phyloP scores from a whole-genome alignment of 352 stramenopile genomes.

The Pythium biforme region DNA sequence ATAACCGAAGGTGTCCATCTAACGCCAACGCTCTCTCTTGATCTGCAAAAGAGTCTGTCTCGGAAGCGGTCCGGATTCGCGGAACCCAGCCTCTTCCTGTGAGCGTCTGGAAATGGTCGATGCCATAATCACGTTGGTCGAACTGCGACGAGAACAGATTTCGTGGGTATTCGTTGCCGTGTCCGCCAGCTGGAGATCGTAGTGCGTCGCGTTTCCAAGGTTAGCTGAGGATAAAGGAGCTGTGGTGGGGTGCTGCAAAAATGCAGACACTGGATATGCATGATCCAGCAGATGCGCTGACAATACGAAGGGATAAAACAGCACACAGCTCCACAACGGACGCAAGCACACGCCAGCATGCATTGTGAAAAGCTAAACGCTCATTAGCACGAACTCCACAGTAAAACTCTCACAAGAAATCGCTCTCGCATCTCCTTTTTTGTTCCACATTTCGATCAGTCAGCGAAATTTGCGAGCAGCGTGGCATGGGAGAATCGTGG shows the following conservation, averaged over 20 bases:
- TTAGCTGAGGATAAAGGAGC: neutral
- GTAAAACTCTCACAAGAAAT: neutral
- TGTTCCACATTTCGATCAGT: neutral
- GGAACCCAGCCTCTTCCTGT: conserved; percentile 16
- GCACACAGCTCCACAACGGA: too few species aligned
- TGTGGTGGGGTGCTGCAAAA: neutral
- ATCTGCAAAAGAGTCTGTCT: neutral
- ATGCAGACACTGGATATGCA: conserved; percentile 3
- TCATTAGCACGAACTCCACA: too few species aligned
- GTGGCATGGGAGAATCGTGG: conserved; percentile 13
- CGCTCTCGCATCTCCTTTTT: neutral
- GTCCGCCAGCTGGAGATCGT: neutral
- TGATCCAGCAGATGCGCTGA: conserved; percentile 8
- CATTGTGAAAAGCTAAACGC: too few species aligned
- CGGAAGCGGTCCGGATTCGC: conserved; percentile 14
- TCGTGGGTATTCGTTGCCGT: neutral
- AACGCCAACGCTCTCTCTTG: neutral
- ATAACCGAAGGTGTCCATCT: neutral
- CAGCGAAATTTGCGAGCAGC: neutral
- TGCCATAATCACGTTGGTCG: neutral
- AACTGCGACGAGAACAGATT: neutral
- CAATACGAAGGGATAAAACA: neutral
- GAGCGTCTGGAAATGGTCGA: neutral
- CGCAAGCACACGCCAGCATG: too few species aligned
- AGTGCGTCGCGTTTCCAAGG: neutral